These are phyloP conservation scores for Verticillium longisporum DNA, from an alignment of 2,329 filamentous ascomycete species.

Conservation along the genomic window DNA sequence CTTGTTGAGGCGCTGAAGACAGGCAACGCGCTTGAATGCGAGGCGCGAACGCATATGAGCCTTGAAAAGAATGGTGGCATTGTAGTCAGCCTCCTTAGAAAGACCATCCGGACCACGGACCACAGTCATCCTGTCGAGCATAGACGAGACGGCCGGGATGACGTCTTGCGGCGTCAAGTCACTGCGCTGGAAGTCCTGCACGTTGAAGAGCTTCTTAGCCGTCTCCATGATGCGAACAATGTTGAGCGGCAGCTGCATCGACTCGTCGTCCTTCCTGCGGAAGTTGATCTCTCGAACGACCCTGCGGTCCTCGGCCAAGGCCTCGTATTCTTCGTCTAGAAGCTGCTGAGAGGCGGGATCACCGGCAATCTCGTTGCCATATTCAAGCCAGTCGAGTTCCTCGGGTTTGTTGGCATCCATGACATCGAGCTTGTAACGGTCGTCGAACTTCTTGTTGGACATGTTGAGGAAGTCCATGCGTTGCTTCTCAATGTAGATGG, in stretches of 20 bases:
- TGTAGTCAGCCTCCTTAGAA: constrained; percentile 79
- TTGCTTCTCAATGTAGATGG: constrained; percentile 89
- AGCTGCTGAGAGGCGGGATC: constrained; percentile 82
- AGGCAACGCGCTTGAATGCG: constrained; percentile 87
- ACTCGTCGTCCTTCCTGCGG: constrained; percentile 68
- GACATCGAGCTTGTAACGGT: constrained; percentile 79
- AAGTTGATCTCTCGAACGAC: constrained; percentile 64
- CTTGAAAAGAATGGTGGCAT: constrained; percentile 88
- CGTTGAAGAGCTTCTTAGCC: constrained; percentile 83
- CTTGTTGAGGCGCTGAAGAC: constrained; percentile 79
- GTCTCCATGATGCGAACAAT: constrained; percentile 85
- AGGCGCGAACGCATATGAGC: constrained; percentile 81
- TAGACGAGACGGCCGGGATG: constrained; percentile 67
- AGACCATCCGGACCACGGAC: constrained; percentile 80
- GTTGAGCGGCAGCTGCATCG: constrained; percentile 89
- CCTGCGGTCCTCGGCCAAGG: constrained; percentile 65
- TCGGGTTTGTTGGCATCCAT: constrained; percentile 57
- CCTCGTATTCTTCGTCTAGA: constrained; percentile 83
- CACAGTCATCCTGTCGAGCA: constrained; percentile 73
- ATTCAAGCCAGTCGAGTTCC: constrained; percentile 67
- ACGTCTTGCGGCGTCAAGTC: constrained; percentile 86
- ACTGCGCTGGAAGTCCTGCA: constrained; percentile 78
- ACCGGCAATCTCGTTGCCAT: constrained; percentile 78
- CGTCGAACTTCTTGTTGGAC: constrained; percentile 69
- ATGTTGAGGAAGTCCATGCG: constrained; percentile 79